Conservation (phyloP, 257 asterid genomes). For the Scutellaria baicalensis region DNA sequence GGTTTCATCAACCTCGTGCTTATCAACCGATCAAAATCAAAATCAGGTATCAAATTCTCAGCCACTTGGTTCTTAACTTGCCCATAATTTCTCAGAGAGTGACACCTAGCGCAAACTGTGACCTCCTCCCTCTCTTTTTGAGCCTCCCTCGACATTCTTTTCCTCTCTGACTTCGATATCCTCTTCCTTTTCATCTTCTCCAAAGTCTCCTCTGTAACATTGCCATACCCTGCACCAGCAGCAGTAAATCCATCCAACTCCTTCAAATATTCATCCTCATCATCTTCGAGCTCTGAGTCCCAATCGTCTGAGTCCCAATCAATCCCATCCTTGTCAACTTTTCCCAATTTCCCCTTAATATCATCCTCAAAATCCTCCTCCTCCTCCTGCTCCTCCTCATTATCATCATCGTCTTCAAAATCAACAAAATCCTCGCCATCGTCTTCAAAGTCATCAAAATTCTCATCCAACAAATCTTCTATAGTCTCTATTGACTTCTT, state of each 20-base stretch:
- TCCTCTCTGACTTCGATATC: conserved; percentile 74
- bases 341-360: conserved; percentile 28
- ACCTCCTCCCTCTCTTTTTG: conserved; percentile 56
- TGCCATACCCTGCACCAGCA: conserved; percentile 84
- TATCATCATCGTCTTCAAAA: conserved; percentile 29
- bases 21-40: conserved; percentile 79
- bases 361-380: conserved; percentile 41
- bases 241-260: conserved; percentile 82
- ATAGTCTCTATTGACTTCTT: conserved; percentile 13
- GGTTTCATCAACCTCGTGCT: conserved; percentile 74
- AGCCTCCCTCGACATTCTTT: conserved; percentile 59
- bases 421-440: conserved; percentile 27
- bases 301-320: conserved; percentile 61
- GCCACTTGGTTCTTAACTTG: conserved; percentile 74
- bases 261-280: conserved; percentile 38
- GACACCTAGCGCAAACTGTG: conserved; percentile 88
- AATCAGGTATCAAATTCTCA: conserved; percentile 87
- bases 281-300: conserved; percentile 48
- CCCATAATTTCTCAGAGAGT: conserved; percentile 83
- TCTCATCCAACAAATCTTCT: conserved; percentile 38
- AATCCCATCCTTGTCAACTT: conserved; percentile 30
- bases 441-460: conserved; percentile 39
- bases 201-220: conserved; percentile 65
- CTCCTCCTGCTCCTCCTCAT: conserved; percentile 34
- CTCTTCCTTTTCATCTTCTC: conserved; percentile 48